Evolutionary conservation across 129 eudicot genomes (phyloP).

Genomic region (Flaveria linearis): DNA sequence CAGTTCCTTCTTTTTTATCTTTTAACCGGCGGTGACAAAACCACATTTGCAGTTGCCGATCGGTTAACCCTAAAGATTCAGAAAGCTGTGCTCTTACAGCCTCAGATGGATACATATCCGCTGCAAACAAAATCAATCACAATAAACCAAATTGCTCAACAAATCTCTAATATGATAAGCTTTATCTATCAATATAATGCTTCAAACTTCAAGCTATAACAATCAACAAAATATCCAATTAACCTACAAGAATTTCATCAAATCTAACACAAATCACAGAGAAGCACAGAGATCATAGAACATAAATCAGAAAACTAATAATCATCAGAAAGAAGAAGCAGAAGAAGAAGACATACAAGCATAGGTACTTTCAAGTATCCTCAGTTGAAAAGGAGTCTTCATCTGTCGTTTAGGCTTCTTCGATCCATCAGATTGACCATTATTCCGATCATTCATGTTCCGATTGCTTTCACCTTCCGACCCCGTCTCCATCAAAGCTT

Average conservation of each 20-base stretch:
- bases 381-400: slow-evolving; percentile 93
- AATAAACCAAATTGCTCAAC: not conserved
- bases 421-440: slow-evolving; percentile 53
- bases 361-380: slow-evolving; percentile 71
- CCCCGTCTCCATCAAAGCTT: slow-evolving; percentile 58
- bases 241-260: slow-evolving; percentile 4
- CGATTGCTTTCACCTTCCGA: slow-evolving; percentile 65
- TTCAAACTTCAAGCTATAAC: slow-evolving; percentile 11
- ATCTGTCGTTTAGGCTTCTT: slow-evolving; percentile 88
- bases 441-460: slow-evolving; percentile 35
- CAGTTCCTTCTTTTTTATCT: slow-evolving; percentile 73
- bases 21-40: slow-evolving; percentile 93
- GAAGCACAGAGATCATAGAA: not conserved
- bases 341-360: slow-evolving; percentile 50
- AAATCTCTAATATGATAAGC: not conserved
- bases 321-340: not conserved
- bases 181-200: not conserved
- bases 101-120: slow-evolving; percentile 87
- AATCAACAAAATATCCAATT: slow-evolving; percentile 3
- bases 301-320: not conserved
- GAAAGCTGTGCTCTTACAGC: slow-evolving; percentile 75
- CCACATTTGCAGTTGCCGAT: slow-evolving; percentile 99
- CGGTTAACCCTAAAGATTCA: slow-evolving; percentile 60
- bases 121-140: slow-evolving; percentile 42
- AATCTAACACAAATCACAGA: slow-evolving; percentile 11